Percentiles rank a stretch among this genome's conserved stretches.
Evolutionary conservation across 2,329 filamentous ascomycete genomes (phyloP).

Genomic region (Shiraia sp.): DNA sequence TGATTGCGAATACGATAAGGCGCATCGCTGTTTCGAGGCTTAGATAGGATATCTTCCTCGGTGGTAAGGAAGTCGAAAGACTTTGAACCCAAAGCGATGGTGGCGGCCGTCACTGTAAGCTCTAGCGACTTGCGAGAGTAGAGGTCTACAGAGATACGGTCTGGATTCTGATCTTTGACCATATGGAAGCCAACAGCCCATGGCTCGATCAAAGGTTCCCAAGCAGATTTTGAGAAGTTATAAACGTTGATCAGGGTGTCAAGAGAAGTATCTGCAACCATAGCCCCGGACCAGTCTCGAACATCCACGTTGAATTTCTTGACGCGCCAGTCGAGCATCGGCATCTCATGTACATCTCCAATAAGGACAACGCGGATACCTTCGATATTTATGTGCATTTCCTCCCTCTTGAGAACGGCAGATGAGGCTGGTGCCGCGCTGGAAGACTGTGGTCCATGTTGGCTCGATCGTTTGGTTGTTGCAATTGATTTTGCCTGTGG

Average conservation of each 20-base stretch:
- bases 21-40: slow-evolving; percentile 86
- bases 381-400: slow-evolving; percentile 82
- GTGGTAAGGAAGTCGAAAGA: slow-evolving; percentile 87
- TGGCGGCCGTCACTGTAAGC: slow-evolving; percentile 88
- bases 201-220: slow-evolving; percentile 94
- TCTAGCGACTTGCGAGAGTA: slow-evolving; percentile 90
- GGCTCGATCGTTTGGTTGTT: slow-evolving; percentile 47
- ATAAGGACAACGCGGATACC: slow-evolving; percentile 92
- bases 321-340: slow-evolving; percentile 89
- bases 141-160: slow-evolving; percentile 79
- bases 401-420: slow-evolving; percentile 68
- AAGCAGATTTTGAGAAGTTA: slow-evolving; percentile 98
- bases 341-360: slow-evolving; percentile 92
- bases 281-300: slow-evolving; percentile 85
- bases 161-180: slow-evolving; percentile 73
- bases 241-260: slow-evolving; percentile 96
- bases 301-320: slow-evolving; percentile 86
- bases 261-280: slow-evolving; percentile 87
- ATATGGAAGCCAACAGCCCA: slow-evolving; percentile 95
- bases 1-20: slow-evolving; percentile 95
- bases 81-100: slow-evolving; percentile 90
- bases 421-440: slow-evolving; percentile 58
- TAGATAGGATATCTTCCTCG: slow-evolving; percentile 89
- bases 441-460: slow-evolving; percentile 60
- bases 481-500: slow-evolving; percentile 52